Conservation (phyloP, 805 yeast species). For the Monosporozyma servazzii region DNA sequence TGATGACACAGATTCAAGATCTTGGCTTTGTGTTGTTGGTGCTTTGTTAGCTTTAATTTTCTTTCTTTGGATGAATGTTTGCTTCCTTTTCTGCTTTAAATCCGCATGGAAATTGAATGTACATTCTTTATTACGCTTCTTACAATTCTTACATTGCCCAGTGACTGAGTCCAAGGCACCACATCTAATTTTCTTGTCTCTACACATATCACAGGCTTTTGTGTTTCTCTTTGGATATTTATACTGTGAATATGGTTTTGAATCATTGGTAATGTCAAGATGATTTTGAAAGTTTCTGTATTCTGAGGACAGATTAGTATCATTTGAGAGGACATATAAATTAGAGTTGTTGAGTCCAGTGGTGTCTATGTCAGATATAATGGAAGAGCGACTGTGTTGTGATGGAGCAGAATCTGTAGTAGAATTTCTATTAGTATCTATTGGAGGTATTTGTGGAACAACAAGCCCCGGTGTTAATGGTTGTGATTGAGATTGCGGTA, state of each 20-base stretch:
- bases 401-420: background rate
- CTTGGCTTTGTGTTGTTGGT: background rate
- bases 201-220: constrained; percentile 19
- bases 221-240: constrained; percentile 8
- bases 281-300: background rate
- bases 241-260: background rate
- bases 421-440: background rate
- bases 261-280: background rate
- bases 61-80: background rate
- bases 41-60: background rate
- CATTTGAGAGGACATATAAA: background rate
- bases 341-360: background rate
- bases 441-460: background rate
- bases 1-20: background rate
- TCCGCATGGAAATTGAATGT: constrained; percentile 15
- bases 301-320: background rate
- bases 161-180: constrained; percentile 9
- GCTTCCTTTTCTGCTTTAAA: constrained; percentile 6
- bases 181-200: constrained; percentile 18
- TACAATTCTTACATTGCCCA: constrained; percentile 15
- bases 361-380: background rate
- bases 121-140: constrained; percentile 11
- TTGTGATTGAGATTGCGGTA: background rate
- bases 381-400: background rate
- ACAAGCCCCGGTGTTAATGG: background rate